A percentile compares a stretch with the other conserved stretches of the same genome.
These are phyloP conservation scores for Ophiostoma piceae DNA, from an alignment of 2,329 filamentous ascomycete species.

Conservation along the genomic window DNA sequence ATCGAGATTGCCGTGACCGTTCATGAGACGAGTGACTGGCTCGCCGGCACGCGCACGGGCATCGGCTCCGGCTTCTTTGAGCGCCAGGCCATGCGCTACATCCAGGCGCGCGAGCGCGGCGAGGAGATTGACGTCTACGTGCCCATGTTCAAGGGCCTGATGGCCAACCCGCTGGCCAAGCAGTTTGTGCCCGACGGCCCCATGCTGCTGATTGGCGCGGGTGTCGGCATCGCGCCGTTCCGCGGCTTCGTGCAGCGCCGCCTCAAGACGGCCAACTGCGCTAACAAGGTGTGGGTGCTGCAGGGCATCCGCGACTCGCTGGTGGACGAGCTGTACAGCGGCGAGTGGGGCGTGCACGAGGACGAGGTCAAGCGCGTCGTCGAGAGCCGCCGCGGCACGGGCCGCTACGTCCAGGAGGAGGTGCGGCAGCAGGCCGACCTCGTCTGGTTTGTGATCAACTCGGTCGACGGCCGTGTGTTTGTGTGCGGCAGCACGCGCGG, in stretches of 20 bases:
- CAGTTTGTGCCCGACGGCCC: slow-evolving; percentile 91
- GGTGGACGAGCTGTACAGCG: slow-evolving; percentile 91
- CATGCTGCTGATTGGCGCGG: slow-evolving; percentile 95
- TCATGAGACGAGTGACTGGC: slow-evolving; percentile 80
- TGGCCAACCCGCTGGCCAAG: slow-evolving; percentile 90
- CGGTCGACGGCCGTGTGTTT: slow-evolving; percentile 91
- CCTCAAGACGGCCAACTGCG: slow-evolving; percentile 89
- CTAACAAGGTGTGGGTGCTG: slow-evolving; percentile 96
- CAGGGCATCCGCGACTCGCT: slow-evolving; percentile 92
- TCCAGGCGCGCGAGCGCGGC: slow-evolving; percentile 61
- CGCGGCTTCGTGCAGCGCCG: slow-evolving; percentile 93
- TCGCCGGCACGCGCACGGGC: slow-evolving; percentile 65
- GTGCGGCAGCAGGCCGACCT: slow-evolving; percentile 85
- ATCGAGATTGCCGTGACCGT: slow-evolving; percentile 97
- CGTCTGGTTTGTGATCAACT: slow-evolving; percentile 98
- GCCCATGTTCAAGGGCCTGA: slow-evolving; percentile 97
- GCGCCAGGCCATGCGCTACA: slow-evolving; percentile 67
- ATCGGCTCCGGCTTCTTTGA: slow-evolving; percentile 93
- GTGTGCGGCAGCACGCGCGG: slow-evolving; percentile 93
- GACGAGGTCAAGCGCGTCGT: slow-evolving; percentile 78
- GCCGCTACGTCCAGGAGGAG: slow-evolving; percentile 94
- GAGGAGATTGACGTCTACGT: slow-evolving; percentile 62
- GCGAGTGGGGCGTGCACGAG: slow-evolving; percentile 93
- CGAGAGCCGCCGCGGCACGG: slow-evolving; percentile 68
- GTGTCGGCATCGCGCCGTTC: slow-evolving; percentile 95